phyloP scores from a whole-genome alignment of 1,139 yeast genomes.

The Nadsonia commutata region DNA sequence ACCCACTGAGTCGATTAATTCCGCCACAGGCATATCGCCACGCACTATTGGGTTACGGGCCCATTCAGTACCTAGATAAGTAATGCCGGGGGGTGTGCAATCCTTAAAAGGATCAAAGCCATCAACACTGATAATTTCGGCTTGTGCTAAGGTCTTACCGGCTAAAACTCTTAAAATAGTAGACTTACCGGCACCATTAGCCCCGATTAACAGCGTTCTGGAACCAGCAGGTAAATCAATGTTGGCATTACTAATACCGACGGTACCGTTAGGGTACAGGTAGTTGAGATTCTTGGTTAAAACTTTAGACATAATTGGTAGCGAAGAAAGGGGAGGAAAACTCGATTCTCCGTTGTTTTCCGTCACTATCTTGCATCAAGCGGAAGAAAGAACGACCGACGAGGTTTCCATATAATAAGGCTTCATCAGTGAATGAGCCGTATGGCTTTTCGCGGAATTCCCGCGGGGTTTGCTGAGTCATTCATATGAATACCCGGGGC shows the following conservation, averaged over 20 bases:
- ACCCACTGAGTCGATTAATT: slow-evolving; percentile 69
- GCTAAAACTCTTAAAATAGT: slow-evolving; percentile 73
- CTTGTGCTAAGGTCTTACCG: slow-evolving; percentile 74
- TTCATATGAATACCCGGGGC: too few relatives aligned
- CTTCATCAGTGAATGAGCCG: too few relatives aligned
- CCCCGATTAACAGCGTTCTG: slow-evolving; percentile 70
- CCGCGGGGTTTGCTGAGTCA: too few relatives aligned
- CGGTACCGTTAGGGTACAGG: slow-evolving; percentile 48
- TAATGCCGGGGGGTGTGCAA: slow-evolving; percentile 47
- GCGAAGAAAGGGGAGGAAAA: too few relatives aligned
- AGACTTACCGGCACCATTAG: slow-evolving; percentile 96
- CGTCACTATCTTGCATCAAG: too few relatives aligned
- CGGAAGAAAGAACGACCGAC: too few relatives aligned
- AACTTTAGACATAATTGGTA: too few relatives aligned
- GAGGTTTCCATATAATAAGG: too few relatives aligned
- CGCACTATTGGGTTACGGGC: slow-evolving; percentile 82
- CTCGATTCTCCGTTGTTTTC: too few relatives aligned
- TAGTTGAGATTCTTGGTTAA: slow-evolving; percentile 55
- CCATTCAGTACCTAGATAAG: slow-evolving; percentile 96
- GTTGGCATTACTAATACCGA: slow-evolving; percentile 54
- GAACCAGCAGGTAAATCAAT: slow-evolving; percentile 55
- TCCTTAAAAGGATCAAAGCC: slow-evolving; percentile 77
- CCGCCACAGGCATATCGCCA: slow-evolving; percentile 76
- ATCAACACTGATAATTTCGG: slow-evolving; percentile 48
- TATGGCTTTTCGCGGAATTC: too few relatives aligned